Conservation (phyloP, 805 yeast genomes). For the Starmera pachycereana region DNA sequence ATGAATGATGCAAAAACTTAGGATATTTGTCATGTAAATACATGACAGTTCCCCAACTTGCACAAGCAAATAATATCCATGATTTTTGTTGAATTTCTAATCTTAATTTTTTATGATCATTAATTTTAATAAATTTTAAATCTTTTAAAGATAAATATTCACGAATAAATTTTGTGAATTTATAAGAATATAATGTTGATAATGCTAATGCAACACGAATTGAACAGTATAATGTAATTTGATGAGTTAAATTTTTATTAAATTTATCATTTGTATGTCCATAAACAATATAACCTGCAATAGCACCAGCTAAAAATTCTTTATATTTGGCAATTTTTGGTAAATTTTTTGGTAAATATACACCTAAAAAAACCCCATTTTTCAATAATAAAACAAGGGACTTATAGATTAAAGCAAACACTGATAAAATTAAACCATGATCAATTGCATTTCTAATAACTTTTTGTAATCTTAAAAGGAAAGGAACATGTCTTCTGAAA, state of each 20-base stretch:
- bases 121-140: constrained; percentile 1
- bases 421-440: constrained; percentile 47
- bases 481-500: constrained; percentile 23
- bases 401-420: constrained; percentile 46
- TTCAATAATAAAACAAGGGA: constrained; percentile 20
- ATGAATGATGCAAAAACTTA: constrained; percentile 48
- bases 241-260: constrained; percentile 47
- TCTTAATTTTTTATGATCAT: constrained; percentile 5
- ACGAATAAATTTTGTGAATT: constrained; percentile 5
- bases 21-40: constrained; percentile 55
- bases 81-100: constrained; percentile 21
- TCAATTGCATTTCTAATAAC: constrained; percentile 42
- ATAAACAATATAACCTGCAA: constrained; percentile 31
- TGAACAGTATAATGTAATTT: constrained; percentile 63
- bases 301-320: constrained; percentile 24
- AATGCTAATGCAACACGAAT: constrained; percentile 57
- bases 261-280: constrained; percentile 26
- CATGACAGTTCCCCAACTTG: constrained; percentile 71
- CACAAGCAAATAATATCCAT: constrained; percentile 54
- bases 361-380: constrained; percentile 15
- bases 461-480: constrained; percentile 31
- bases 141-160: neutral
- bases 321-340: neutral
- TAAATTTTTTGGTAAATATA: neutral
- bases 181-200: constrained; percentile 25